Base-by-base conservation (phyloP, 179 eudicot genomes). In the Nepenthes alata region DNA sequence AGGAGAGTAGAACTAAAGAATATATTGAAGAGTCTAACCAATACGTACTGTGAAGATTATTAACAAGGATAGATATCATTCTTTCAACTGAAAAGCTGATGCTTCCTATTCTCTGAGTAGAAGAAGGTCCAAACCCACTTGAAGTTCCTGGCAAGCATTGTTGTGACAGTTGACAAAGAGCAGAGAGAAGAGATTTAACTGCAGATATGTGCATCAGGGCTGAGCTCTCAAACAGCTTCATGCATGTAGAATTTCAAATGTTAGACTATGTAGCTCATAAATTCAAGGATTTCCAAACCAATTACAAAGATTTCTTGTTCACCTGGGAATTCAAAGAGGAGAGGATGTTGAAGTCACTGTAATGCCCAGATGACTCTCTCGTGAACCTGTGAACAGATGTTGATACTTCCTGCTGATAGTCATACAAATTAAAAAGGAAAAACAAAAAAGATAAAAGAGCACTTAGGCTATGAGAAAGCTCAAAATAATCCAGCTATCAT, bases 251-350 rank as follows among this genome's bases (percentile, higher is more conserved):
- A 58, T 15, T 36, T 36, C 5, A 60, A 16, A 47, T 48, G 70
- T 78, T 57, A 79, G 72, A 65, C 14, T 5, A 55, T 11, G 59
- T 6, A 67, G 39, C 25, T 12, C 44, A 15, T 35, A 65, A 36
- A 59, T 47, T 45, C 36, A 4, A 47, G 37, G 35, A 56, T 66
- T 52, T 7, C 25, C 9, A 45, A 53, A 57, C 60, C 58, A 47
- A 67, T 11, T 16, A 37, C 41, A 49, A 35, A 67, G 13, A 60
- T 58, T 63, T n/a, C n/a, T 9, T 58, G 55, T 39, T 62, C 57
- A 87, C 98, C 87, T 93, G 98, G 73, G 90, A 93, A 69, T 93
- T 89, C 67, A 93, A 77, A 50, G 97, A 93, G 53, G 98, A 93
- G 55, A 93, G 98, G 64, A 93, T 89, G 72, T 66, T 75, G 63